These are phyloP conservation scores for Hypoxylon crocopeplum DNA, from an alignment of 495 filamentous ascomycete genomes.

Conservation along the genomic window DNA sequence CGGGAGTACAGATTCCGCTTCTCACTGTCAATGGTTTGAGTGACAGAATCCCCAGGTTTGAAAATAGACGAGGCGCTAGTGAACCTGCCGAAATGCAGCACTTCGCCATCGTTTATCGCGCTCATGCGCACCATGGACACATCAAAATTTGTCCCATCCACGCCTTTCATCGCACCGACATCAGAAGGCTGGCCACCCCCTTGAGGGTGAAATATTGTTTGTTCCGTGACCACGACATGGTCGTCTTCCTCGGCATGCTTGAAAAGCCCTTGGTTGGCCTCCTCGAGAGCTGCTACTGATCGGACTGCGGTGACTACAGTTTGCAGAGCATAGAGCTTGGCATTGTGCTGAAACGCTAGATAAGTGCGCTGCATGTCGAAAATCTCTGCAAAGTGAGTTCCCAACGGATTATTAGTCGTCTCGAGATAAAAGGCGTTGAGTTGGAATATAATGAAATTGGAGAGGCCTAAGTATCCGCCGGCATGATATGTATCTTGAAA, in stretches of 20 bases:
- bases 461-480: neutral
- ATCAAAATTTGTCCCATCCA: conserved; percentile 45
- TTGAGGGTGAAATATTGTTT: conserved; percentile 73
- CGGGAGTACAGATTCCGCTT: conserved; percentile 64
- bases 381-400: too few species aligned
- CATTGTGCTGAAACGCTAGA: conserved; percentile 62
- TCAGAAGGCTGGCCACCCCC: conserved; percentile 72
- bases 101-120: conserved; percentile 50
- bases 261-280: conserved; percentile 56
- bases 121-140: conserved; percentile 60
- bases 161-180: conserved; percentile 55
- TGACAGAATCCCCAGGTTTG: conserved; percentile 46
- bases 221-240: conserved; percentile 60
- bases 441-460: neutral
- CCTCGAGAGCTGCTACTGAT: conserved; percentile 54
- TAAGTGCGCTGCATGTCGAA: conserved; percentile 51
- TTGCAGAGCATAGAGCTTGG: conserved; percentile 52
- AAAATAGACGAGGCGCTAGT: conserved; percentile 34
- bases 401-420: too few species aligned
- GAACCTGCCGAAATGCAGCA: conserved; percentile 67
- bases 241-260: conserved; percentile 54
- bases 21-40: conserved; percentile 59
- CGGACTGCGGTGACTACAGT: conserved; percentile 52
- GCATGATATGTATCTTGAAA: conserved; percentile 1
- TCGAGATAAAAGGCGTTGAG: too few species aligned